Percentiles rank a stretch among this genome's conserved stretches.
Evolutionary conservation across 345 rosid species (phyloP).

Genomic region (Arabis hirsuta): DNA sequence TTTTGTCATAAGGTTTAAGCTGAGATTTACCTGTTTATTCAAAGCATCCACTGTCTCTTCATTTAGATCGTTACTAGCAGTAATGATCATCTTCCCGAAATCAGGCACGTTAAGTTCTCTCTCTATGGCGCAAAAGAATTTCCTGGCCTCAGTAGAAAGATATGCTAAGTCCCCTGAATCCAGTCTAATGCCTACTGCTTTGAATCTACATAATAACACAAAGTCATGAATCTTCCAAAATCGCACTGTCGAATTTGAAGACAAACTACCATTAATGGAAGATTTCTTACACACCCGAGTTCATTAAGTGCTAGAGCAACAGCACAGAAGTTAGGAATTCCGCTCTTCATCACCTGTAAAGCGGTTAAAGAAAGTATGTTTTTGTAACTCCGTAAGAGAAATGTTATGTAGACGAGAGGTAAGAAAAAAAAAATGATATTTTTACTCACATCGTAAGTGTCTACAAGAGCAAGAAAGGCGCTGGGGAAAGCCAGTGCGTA

Average conservation of each 20-base stretch:
- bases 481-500: slow-evolving; percentile 94
- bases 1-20: not conserved
- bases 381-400: not conserved
- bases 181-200: slow-evolving; percentile 86
- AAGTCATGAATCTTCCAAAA: slow-evolving; percentile 7
- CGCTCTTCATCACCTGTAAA: slow-evolving; percentile 84
- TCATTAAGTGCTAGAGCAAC: slow-evolving; percentile 87
- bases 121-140: slow-evolving; percentile 69
- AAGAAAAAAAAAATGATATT: not conserved
- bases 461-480: slow-evolving; percentile 85
- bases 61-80: slow-evolving; percentile 95
- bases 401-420: not conserved
- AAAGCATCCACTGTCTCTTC: slow-evolving; percentile 96
- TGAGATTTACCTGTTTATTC: slow-evolving; percentile 76
- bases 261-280: not conserved
- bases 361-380: slow-evolving; percentile 1
- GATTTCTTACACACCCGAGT: slow-evolving; percentile 62
- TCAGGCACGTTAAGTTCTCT: slow-evolving; percentile 65
- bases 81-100: slow-evolving; percentile 76
- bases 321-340: slow-evolving; percentile 91
- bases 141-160: slow-evolving; percentile 75
- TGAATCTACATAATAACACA: slow-evolving; percentile 60
- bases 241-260: not conserved
- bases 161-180: slow-evolving; percentile 98
- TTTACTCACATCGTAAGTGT: slow-evolving; percentile 87